A percentile compares a stretch with the other conserved stretches of the same genome.
Evolutionary conservation across 352 stramenopile species (phyloP).

Genomic region (Blastocystis sp.): DNA sequence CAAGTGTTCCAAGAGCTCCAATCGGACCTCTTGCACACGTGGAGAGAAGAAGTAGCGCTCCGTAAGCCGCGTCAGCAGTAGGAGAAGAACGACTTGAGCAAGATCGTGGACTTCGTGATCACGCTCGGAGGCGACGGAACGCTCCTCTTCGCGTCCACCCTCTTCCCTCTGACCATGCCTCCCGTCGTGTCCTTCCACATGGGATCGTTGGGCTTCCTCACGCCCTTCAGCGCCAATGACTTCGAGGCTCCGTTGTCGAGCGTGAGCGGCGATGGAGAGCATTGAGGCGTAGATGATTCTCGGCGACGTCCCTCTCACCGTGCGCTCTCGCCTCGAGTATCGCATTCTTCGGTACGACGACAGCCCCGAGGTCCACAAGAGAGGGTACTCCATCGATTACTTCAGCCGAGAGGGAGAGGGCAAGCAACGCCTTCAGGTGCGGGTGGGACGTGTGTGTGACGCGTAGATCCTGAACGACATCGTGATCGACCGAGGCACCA

Average conservation of each 20-base stretch:
- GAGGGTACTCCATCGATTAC: slow-evolving; percentile 8
- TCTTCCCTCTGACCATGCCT: slow-evolving; percentile 88
- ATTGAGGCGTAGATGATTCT: slow-evolving; percentile 42
- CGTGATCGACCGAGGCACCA: slow-evolving; percentile 90
- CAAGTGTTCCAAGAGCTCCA: slow-evolving; percentile 79
- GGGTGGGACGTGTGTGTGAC: slow-evolving; percentile 63
- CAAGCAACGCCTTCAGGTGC: not conserved
- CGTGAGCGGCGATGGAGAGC: not conserved
- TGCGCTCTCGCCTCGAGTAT: slow-evolving; percentile 74
- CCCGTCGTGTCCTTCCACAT: slow-evolving; percentile 89
- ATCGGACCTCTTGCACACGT: slow-evolving; percentile 78
- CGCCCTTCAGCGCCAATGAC: slow-evolving; percentile 82
- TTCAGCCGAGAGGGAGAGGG: not conserved
- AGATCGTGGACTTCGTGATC: slow-evolving; percentile 86
- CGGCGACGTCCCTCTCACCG: slow-evolving; percentile 74
- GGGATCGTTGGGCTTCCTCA: slow-evolving; percentile 88
- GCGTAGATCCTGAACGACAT: slow-evolving; percentile 97
- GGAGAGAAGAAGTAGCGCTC: slow-evolving; percentile 79
- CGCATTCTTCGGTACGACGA: slow-evolving; percentile 49
- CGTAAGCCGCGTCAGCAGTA: slow-evolving; percentile 82
- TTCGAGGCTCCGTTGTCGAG: slow-evolving; percentile 73
- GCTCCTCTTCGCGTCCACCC: slow-evolving; percentile 82
- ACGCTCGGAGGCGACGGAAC: slow-evolving; percentile 92
- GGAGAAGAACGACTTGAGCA: slow-evolving; percentile 74
- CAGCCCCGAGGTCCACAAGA: not conserved